These are phyloP conservation scores for Daldinia eschscholtzii DNA, from an alignment of 2,329 filamentous ascomycete genomes.

Conservation along the genomic window DNA sequence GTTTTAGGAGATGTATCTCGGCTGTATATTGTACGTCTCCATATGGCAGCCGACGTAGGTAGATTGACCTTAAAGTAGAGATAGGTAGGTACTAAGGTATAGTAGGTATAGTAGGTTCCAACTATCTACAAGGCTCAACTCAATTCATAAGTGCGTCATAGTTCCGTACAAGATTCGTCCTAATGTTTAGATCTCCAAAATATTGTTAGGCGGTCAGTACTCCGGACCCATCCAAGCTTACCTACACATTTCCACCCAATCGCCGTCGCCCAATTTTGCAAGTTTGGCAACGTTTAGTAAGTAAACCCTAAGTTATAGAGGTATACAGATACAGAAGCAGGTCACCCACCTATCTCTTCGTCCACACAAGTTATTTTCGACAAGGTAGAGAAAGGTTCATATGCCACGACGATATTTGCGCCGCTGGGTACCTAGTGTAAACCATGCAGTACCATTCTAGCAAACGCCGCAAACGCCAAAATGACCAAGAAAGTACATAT, in stretches of 20 bases:
- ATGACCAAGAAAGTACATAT: background rate
- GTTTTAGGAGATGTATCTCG: no score
- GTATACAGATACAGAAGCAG: background rate
- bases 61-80: no score
- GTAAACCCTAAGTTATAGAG: background rate
- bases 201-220: background rate
- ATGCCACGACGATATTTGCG: background rate
- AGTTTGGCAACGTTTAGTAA: background rate
- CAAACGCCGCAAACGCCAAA: background rate
- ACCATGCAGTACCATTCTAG: background rate
- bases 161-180: constrained; percentile 14
- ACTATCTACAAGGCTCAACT: background rate
- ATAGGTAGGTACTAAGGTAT: no score
- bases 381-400: no score
- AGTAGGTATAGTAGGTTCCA: no score
- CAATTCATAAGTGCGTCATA: constrained; percentile 28
- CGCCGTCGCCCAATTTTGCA: background rate
- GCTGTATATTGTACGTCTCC: no score
- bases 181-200: constrained; percentile 5
- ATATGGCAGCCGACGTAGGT: no score
- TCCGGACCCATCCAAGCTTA: background rate
- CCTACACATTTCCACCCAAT: constrained; percentile 11
- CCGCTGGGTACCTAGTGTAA: background rate
- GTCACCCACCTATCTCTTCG: background rate
- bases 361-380: background rate